Percentiles rank a stretch among this genome's conserved stretches.
phyloP scores from a whole-genome alignment of 1,284 basidiomycete genomes.

The Leccinum cinnamomeum region DNA sequence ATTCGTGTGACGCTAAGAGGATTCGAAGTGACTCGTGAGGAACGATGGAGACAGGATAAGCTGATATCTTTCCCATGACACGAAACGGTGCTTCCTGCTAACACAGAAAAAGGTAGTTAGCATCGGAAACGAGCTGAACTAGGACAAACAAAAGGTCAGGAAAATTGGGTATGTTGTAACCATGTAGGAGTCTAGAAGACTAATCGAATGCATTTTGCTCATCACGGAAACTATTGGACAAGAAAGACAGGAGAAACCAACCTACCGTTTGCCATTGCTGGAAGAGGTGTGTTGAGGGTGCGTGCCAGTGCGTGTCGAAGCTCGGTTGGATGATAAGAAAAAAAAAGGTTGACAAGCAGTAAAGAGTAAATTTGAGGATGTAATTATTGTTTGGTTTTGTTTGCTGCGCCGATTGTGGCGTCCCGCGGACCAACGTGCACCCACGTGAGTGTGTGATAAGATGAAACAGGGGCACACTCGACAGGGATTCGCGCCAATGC shows the following conservation, averaged over 20 bases:
- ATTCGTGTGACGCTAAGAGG: constrained; percentile 7
- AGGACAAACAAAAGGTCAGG: constrained; percentile 35
- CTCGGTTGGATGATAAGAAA: constrained; percentile 2
- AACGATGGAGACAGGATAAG: background rate
- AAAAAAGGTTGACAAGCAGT: background rate
- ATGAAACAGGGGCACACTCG: constrained; percentile 7
- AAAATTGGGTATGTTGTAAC: constrained; percentile 29
- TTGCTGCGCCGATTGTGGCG: constrained; percentile 9
- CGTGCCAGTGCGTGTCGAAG: background rate
- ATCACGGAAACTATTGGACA: constrained; percentile 43
- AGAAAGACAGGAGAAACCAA: constrained; percentile 22
- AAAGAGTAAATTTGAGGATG: constrained; percentile 1
- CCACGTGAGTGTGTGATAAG: background rate
- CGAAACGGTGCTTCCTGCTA: constrained; percentile 6
- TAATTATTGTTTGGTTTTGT: constrained; percentile 17
- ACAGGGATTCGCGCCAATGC: constrained; percentile 8
- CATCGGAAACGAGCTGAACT: constrained; percentile 1
- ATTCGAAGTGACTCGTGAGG: background rate
- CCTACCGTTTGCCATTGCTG: constrained; percentile 52
- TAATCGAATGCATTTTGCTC: constrained; percentile 68
- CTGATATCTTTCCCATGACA: background rate
- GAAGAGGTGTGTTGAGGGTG: background rate
- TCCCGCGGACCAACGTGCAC: constrained; percentile 8
- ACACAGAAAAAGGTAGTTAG: constrained; percentile 12
- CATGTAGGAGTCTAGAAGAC: constrained; percentile 72